phyloP scores from a whole-genome alignment of 2,329 filamentous ascomycete species.

The Waltergamsia citrina region DNA sequence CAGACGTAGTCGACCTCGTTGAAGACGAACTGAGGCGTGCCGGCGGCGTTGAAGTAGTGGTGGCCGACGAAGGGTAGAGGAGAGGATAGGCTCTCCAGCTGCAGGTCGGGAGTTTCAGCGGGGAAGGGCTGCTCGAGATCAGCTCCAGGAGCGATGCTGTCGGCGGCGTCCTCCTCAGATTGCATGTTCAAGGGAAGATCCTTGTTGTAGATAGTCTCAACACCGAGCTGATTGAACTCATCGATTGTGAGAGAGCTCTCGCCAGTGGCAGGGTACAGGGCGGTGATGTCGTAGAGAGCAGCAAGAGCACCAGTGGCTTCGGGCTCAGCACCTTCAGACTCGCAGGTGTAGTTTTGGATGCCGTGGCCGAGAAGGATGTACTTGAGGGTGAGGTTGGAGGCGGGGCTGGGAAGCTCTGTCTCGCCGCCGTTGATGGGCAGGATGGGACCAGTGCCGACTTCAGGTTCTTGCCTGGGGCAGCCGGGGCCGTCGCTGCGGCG shows the following conservation, averaged over 20 bases:
- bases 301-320: slow-evolving; percentile 45
- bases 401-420: slow-evolving; percentile 32
- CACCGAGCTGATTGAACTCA: slow-evolving; percentile 30
- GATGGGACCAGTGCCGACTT: no score
- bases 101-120: slow-evolving; percentile 17
- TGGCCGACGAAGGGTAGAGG: slow-evolving; percentile 42
- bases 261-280: slow-evolving; percentile 37
- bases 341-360: slow-evolving; percentile 61
- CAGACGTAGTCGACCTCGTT: slow-evolving; percentile 27
- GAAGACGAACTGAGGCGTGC: slow-evolving; percentile 52
- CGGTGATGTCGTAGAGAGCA: slow-evolving; percentile 47
- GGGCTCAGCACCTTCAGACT: slow-evolving; percentile 20
- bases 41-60: slow-evolving; percentile 53
- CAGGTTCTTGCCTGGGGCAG: no score
- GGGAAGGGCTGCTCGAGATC: slow-evolving; percentile 36
- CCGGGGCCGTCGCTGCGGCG: neutral
- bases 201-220: slow-evolving; percentile 27
- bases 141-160: slow-evolving; percentile 24
- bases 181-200: slow-evolving; percentile 40
- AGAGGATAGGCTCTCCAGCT: neutral
- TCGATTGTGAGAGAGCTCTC: slow-evolving; percentile 23
- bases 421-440: slow-evolving; percentile 28
- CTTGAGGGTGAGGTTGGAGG: slow-evolving; percentile 31
- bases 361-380: slow-evolving; percentile 54
- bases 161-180: neutral